phyloP scores from a whole-genome alignment of 805 yeast genomes.

The Lipomyces mesembrius region DNA sequence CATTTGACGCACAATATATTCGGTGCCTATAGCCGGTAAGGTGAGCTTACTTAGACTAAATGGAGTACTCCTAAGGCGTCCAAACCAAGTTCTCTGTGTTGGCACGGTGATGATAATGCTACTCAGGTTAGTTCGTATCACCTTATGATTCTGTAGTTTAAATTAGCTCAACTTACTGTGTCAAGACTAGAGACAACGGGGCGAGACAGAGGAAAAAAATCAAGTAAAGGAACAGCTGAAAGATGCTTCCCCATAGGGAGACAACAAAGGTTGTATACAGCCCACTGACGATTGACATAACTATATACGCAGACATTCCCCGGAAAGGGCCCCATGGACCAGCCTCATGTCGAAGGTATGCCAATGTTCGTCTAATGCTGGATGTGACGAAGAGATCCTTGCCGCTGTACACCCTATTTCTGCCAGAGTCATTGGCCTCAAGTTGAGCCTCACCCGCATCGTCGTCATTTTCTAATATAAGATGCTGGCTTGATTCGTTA shows the following conservation, averaged over 20 bases:
- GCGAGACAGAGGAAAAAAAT: conserved; percentile 10
- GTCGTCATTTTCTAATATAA: conserved; percentile 3
- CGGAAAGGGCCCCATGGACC: conserved; percentile 17
- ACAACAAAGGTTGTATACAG: not conserved
- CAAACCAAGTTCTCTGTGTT: conserved; percentile 11
- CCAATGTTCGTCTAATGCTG: conserved; percentile 14
- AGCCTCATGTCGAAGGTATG: conserved; percentile 15
- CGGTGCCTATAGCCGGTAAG: conserved; percentile 4
- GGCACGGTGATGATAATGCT: conserved; percentile 17
- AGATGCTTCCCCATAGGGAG: not conserved
- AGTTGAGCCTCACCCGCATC: conserved; percentile 5
- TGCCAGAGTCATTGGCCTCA: conserved; percentile 11
- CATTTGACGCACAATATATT: conserved; percentile 3
- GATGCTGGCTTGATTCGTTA: conserved; percentile 12
- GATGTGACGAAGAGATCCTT: conserved; percentile 9
- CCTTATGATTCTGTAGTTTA: no score
- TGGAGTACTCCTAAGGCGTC: not conserved
- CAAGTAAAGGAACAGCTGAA: not conserved
- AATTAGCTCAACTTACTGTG: conserved; percentile 4
- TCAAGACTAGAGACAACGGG: conserved; percentile 12
- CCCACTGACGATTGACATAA: not conserved
- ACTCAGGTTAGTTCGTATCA: conserved; percentile 1
- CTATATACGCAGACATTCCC: conserved; percentile 10
- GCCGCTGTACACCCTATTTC: not conserved
- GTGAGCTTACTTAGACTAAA: conserved; percentile 10